phyloP scores from a whole-genome alignment of 371 early-diverging fungal species.

The Zopfochytrium polystomum region DNA sequence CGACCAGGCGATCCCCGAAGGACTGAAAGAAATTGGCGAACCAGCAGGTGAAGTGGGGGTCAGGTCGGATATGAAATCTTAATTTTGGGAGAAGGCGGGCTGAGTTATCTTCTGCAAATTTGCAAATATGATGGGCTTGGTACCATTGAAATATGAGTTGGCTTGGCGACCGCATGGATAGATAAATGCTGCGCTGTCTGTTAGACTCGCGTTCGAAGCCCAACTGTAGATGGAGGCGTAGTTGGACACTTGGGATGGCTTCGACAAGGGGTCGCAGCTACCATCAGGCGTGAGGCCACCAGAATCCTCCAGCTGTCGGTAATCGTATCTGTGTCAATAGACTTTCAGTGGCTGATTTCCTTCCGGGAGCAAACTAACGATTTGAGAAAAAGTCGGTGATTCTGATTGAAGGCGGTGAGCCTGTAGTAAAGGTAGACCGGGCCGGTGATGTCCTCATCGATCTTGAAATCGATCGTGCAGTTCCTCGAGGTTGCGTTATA shows the following conservation, averaged over 20 bases:
- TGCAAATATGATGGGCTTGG: too few species aligned
- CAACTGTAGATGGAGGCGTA: slow-evolving; percentile 17
- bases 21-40: too few species aligned
- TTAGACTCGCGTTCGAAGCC: too few species aligned
- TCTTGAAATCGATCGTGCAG: slow-evolving; percentile 75
- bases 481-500: slow-evolving; percentile 36
- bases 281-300: too few species aligned
- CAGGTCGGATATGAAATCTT: slow-evolving; percentile 33
- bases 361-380: too few species aligned
- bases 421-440: slow-evolving; percentile 92
- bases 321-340: too few species aligned
- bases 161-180: slow-evolving; percentile 99
- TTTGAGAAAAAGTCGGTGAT: slow-evolving; percentile 93
- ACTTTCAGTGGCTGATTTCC: too few species aligned
- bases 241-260: slow-evolving; percentile 6
- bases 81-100: too few species aligned
- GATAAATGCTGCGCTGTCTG: slow-evolving; percentile 40
- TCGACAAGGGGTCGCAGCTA: slow-evolving; percentile 8
- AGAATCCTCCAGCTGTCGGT: slow-evolving; percentile 13
- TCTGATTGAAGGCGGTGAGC: slow-evolving; percentile 96
- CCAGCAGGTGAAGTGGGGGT: slow-evolving; percentile 11
- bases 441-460: slow-evolving; percentile 63
- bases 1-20: slow-evolving; percentile 81
- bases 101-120: too few species aligned
- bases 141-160: slow-evolving; percentile 92